Percentiles rank a stretch among this genome's conserved stretches.
Evolutionary conservation across 441 rosid species (phyloP).

Genomic region (Jatropha podagrica): DNA sequence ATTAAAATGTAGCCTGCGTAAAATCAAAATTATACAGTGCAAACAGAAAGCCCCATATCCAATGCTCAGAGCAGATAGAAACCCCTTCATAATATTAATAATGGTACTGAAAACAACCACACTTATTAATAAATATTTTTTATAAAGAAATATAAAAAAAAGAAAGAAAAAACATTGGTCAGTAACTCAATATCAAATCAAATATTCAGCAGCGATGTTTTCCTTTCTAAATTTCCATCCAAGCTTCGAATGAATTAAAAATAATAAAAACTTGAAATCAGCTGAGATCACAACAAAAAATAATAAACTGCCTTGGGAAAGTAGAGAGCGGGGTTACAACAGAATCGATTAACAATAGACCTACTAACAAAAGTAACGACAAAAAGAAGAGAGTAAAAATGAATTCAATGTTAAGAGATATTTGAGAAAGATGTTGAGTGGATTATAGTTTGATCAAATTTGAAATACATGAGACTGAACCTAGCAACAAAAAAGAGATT

Average conservation of each 20-base stretch:
- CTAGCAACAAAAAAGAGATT: not conserved
- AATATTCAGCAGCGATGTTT: not conserved
- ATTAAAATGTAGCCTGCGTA: not conserved
- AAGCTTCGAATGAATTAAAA: not conserved
- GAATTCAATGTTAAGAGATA: not conserved
- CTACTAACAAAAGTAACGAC: not conserved
- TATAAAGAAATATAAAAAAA: no score
- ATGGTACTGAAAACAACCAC: not conserved
- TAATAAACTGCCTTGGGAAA: not conserved
- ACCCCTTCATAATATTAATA: not conserved
- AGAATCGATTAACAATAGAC: not conserved
- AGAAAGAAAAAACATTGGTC: not conserved
- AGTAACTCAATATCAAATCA: not conserved
- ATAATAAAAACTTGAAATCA: not conserved
- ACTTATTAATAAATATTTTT: not conserved
- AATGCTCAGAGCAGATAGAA: not conserved
- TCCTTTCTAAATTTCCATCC: not conserved
- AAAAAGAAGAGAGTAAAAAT: not conserved
- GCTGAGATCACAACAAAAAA: not conserved
- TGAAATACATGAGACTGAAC: not conserved
- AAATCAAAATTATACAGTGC: not conserved
- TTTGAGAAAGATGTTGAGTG: not conserved
- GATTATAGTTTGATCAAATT: not conserved
- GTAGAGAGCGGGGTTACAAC: not conserved
- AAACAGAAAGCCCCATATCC: conserved; percentile 17